Evolutionary conservation across 495 filamentous ascomycete genomes (phyloP), one percentile per base, ranked within the genome.

Genomic region (Aspergillus coremiiformis): DNA sequence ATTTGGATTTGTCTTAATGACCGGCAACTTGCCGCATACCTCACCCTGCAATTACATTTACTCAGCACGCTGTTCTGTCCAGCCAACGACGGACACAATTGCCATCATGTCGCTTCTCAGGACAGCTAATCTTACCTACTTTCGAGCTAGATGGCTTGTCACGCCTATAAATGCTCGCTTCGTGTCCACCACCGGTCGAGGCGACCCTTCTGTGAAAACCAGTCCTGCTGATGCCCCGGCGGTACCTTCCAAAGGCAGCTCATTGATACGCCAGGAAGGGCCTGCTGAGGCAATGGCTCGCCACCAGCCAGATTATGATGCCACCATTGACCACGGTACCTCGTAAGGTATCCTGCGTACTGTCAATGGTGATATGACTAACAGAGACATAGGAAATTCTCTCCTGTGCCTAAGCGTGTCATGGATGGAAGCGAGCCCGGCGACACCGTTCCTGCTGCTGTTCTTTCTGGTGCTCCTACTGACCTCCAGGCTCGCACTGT

Each of bases 401-500:
- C 92, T 27, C 92, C 89, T 20, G 81, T 96, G 39, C 90, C 93
- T 50, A 88, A 84, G 73, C 77, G 82, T 52, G 82, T 95, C 44
- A 89, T 94, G 81, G 85, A 91, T 67, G 91, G 90, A 58, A 93
- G 86, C 66, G 90, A 95, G 69, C 82, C 85, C n/a, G 81, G 78
- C 27, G 80, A 82, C 8, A 67, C 83, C 47, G 74, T 90, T 21
- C 80, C 90, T 12, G 93, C 89, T 30, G 90, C 88, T 48, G 81
- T 92, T 39, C 75, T 96, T 21, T 97, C 93, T 11, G 93, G 93
- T 27, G 94, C 93, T 39, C 93, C 93, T 21, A 82, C 90, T 29
- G 94, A 97, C 59, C 77, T 97, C 5, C 90, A 96, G 70, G 89
- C 90, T 41, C 80, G 93, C 51, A 93, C 89, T 55, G 93, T 96